phyloP scores from a whole-genome alignment of 164 flowering plant species.

The Malania oleifera region DNA sequence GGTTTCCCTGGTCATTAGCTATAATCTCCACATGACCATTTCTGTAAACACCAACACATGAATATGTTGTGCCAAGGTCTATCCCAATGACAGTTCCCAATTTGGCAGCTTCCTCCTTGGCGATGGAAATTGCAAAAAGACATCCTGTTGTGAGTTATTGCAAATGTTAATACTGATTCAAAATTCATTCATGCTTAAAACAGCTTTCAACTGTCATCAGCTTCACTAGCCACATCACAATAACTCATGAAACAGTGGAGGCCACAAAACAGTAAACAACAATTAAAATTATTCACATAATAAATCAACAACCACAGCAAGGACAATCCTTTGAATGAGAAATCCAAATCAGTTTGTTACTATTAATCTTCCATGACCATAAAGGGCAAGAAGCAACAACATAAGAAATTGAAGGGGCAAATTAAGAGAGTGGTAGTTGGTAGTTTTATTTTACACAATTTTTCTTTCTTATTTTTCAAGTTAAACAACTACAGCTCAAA shows the following conservation, averaged over 20 bases:
- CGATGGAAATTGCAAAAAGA: constrained; percentile 45
- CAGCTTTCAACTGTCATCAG: no score
- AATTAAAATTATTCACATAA: no score
- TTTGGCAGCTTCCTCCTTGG: constrained; percentile 68
- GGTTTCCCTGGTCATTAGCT: constrained; percentile 91
- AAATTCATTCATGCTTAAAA: background rate
- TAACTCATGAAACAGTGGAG: no score
- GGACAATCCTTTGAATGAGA: background rate
- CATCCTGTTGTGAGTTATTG: constrained; percentile 29
- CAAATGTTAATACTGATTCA: background rate
- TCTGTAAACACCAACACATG: constrained; percentile 90
- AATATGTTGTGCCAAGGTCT: constrained; percentile 82
- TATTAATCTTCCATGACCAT: no score
- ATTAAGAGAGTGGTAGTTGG: no score
- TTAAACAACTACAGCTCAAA: no score
- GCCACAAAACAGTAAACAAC: no score
- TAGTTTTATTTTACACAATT: no score
- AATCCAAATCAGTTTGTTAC: no score
- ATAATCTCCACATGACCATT: constrained; percentile 84
- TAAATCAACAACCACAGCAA: background rate
- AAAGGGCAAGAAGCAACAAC: no score
- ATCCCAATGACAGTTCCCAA: constrained; percentile 86
- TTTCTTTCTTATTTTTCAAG: no score
- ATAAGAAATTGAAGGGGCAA: no score
- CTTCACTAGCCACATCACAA: background rate